phyloP scores from a whole-genome alignment of 805 yeast species.

The Myxozyma neglecta region DNA sequence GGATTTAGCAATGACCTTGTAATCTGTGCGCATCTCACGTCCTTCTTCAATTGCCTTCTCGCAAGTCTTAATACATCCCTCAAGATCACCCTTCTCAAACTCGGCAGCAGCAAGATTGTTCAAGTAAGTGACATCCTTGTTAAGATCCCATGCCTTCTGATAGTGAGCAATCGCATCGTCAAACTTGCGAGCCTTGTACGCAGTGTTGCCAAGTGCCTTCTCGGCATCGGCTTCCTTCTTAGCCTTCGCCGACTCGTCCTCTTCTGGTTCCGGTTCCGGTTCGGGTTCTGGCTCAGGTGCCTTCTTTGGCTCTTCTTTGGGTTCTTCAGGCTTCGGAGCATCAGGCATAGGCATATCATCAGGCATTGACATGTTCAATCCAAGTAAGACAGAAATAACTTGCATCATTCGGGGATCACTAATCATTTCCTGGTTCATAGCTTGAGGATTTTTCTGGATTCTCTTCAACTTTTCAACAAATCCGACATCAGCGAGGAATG shows the following conservation, averaged over 20 bases:
- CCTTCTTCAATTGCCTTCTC: slow-evolving; percentile 83
- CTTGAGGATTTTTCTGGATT: slow-evolving; percentile 67
- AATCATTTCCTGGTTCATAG: slow-evolving; percentile 66
- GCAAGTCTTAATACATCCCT: slow-evolving; percentile 79
- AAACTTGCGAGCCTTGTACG: slow-evolving; percentile 83
- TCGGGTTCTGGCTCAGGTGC: slow-evolving; percentile 34
- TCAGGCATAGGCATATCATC: slow-evolving; percentile 36
- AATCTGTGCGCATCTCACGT: slow-evolving; percentile 86
- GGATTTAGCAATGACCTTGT: slow-evolving; percentile 86
- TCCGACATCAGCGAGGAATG: slow-evolving; percentile 81
- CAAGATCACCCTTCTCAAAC: slow-evolving; percentile 90
- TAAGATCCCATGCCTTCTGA: slow-evolving; percentile 78
- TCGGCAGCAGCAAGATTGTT: slow-evolving; percentile 98
- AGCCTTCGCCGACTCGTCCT: slow-evolving; percentile 40
- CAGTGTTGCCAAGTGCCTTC: slow-evolving; percentile 81
- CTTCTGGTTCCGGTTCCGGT: slow-evolving; percentile 32
- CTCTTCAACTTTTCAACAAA: slow-evolving; percentile 65
- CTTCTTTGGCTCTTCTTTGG: slow-evolving; percentile 31
- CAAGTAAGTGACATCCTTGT: slow-evolving; percentile 84
- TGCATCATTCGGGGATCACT: slow-evolving; percentile 86
- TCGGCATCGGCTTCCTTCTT: slow-evolving; percentile 47
- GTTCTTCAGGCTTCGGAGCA: slow-evolving; percentile 35
- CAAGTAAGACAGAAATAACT: slow-evolving; percentile 80
- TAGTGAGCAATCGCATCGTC: slow-evolving; percentile 90
- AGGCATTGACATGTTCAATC: slow-evolving; percentile 54